Evolutionary conservation across 805 yeast genomes (phyloP).

Genomic region (Blastobotrys americana): DNA sequence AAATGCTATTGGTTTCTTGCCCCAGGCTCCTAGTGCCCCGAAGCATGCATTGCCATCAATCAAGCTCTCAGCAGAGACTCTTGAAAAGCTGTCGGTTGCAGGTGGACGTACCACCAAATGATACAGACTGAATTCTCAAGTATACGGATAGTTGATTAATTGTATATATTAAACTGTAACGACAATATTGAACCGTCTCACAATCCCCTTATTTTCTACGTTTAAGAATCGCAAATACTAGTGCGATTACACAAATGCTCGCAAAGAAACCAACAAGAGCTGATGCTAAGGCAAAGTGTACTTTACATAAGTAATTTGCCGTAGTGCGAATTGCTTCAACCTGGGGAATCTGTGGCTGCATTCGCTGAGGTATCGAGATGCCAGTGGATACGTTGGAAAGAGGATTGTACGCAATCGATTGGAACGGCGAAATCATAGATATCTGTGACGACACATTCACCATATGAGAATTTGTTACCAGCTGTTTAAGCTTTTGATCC

Average conservation of each 20-base stretch:
- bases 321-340: not conserved
- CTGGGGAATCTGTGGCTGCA: not conserved
- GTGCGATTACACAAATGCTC: not conserved
- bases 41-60: slow-evolving; percentile 47
- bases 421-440: not conserved
- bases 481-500: not conserved
- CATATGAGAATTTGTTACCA: not conserved
- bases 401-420: not conserved
- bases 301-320: not conserved
- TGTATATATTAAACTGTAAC: no score
- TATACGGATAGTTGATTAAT: not conserved
- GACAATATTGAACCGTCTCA: no score
- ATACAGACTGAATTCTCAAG: not conserved
- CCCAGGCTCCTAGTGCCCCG: slow-evolving; percentile 39
- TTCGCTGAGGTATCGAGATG: not conserved
- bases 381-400: not conserved
- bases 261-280: not conserved
- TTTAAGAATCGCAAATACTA: not conserved
- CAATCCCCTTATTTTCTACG: no score
- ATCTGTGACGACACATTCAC: not conserved
- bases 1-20: slow-evolving; percentile 71
- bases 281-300: not conserved
- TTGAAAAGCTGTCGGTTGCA: slow-evolving; percentile 8
- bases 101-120: slow-evolving; percentile 35
- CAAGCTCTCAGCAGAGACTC: slow-evolving; percentile 35